A percentile compares a stretch with the other conserved stretches of the same genome.
These are phyloP conservation scores for Ogataea paradorogensis DNA, from an alignment of 805 yeast genomes.

Conservation along the genomic window DNA sequence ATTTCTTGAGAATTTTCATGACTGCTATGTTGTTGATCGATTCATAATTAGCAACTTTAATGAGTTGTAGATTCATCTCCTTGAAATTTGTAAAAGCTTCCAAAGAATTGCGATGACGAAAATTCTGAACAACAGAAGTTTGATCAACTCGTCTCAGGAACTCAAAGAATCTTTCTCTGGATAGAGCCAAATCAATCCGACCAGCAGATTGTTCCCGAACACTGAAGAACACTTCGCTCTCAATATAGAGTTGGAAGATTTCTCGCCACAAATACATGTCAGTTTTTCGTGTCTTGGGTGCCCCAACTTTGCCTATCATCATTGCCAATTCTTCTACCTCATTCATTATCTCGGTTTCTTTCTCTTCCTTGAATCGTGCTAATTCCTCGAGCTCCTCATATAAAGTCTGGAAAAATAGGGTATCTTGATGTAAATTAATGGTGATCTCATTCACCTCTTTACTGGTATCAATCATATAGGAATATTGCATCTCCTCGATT, in stretches of 20 bases:
- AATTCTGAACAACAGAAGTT: constrained; percentile 36
- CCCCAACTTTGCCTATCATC: constrained; percentile 37
- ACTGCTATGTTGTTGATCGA: constrained; percentile 62
- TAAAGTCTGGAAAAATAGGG: constrained; percentile 57
- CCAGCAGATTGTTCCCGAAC: constrained; percentile 41
- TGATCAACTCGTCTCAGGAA: constrained; percentile 41
- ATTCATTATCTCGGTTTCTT: constrained; percentile 41
- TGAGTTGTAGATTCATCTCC: constrained; percentile 49
- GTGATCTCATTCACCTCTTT: constrained; percentile 23
- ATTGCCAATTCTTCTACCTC: constrained; percentile 44
- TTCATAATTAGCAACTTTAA: constrained; percentile 59
- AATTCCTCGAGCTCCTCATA: constrained; percentile 51
- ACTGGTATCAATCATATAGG: constrained; percentile 8
- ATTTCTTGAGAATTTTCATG: constrained; percentile 67
- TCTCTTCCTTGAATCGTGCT: constrained; percentile 40
- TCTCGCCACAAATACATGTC: constrained; percentile 73
- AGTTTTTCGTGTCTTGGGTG: constrained; percentile 41
- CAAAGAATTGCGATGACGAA: constrained; percentile 45
- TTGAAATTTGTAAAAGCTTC: constrained; percentile 49
- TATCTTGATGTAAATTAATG: constrained; percentile 51
- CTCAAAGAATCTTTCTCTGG: constrained; percentile 41
- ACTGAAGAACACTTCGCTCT: constrained; percentile 58
- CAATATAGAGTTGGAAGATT: constrained; percentile 61
- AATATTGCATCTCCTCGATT: constrained; percentile 18
- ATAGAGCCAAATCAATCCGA: constrained; percentile 44